Base-by-base conservation (phyloP, 2,329 filamentous ascomycete species). In the Dryadomyces quercivorus region DNA sequence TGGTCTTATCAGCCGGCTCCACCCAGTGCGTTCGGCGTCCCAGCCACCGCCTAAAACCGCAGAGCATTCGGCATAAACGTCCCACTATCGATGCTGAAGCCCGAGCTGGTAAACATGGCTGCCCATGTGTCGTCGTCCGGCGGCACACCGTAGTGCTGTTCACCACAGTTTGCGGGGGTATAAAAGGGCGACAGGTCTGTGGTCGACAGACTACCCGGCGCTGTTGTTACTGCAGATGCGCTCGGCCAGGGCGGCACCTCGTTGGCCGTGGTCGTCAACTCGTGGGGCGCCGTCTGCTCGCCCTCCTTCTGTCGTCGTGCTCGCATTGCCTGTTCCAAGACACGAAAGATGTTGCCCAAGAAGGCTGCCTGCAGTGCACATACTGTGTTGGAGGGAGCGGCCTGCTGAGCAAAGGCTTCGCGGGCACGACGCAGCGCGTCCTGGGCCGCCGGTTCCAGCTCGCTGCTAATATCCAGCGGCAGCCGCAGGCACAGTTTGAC, bases 351-450 rank as follows among this genome's bases (percentile, higher is more conserved):
- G 31, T 60, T 65, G 20, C 57, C 53, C 2, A 69, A 58, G 38
- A 68, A 69, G 10, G 58, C 58, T 10, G 66, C 61, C 56, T 69
- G 66, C 9, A 68, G 59, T 3, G 62, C 63, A 45, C 66, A 67
- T 2, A 62, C 63, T 3, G 62, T 64, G 26, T 56, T 61, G 2
- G 60, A 48, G 1, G 63, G 61, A 18, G 21, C 20, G 45, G 20
- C 20, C 5, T 15, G 45, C 45, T 22, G 10, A 4, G 10, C 36
- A 16, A 40, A 40, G 12, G 10, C 15, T 16, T 40, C 36, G 36
- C 36, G 36, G 12, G 36, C 36, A 16, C 15, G 36, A 8, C 36
- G 36, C 36, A 40, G 36, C 10, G 36, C 36, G 10, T 12, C 10
- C 10, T 16, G 36, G 4, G 36, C 36, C 6, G 36, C 15, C 10